Evolutionary conservation across 805 yeast genomes (phyloP).

Genomic region (Kazachstania psychrophila): DNA sequence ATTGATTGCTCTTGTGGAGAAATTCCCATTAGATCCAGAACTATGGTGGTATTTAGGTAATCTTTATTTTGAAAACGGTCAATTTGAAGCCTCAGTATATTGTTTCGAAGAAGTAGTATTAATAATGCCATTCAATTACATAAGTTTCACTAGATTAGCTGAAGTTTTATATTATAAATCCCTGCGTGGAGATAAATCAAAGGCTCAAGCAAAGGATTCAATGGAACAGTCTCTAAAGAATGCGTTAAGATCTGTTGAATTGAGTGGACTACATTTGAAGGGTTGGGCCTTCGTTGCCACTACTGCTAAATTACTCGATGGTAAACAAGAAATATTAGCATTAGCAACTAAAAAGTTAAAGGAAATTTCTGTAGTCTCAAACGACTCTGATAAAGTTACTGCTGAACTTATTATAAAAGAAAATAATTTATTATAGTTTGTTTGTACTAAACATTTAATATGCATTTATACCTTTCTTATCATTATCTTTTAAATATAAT

Average conservation of each 20-base stretch:
- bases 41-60: slow-evolving; percentile 72
- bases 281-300: slow-evolving; percentile 66
- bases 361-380: slow-evolving; percentile 27
- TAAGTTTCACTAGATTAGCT: slow-evolving; percentile 24
- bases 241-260: slow-evolving; percentile 65
- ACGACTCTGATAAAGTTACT: slow-evolving; percentile 30
- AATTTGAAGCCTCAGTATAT: slow-evolving; percentile 56
- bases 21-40: slow-evolving; percentile 60
- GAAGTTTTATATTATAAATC: slow-evolving; percentile 20
- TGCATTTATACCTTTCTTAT: neutral
- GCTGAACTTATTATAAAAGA: slow-evolving; percentile 26
- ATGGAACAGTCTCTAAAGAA: slow-evolving; percentile 33
- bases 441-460: neutral
- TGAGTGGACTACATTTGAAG: slow-evolving; percentile 56
- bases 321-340: slow-evolving; percentile 26
- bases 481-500: too few species aligned
- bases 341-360: slow-evolving; percentile 33
- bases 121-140: slow-evolving; percentile 44
- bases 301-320: slow-evolving; percentile 26
- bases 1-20: slow-evolving; percentile 19
- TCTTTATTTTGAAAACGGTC: slow-evolving; percentile 50
- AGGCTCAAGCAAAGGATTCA: slow-evolving; percentile 4
- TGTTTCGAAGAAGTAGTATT: slow-evolving; percentile 63
- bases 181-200: slow-evolving; percentile 8
- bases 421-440: neutral